Evolutionary conservation across 169 alveolate genomes (phyloP).

Genomic region (Plasmodium vivax): DNA sequence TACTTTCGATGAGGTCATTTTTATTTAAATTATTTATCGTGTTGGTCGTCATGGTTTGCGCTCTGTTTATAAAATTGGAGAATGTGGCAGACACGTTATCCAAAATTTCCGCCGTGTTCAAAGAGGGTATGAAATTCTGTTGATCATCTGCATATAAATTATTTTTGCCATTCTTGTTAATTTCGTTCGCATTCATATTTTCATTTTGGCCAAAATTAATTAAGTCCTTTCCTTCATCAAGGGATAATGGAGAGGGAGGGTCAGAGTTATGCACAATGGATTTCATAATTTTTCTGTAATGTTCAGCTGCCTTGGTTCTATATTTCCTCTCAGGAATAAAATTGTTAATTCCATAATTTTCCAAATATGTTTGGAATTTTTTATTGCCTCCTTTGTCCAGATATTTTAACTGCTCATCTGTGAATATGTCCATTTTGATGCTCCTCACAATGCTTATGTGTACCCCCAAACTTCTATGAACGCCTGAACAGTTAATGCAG

Average conservation of each 20-base stretch:
- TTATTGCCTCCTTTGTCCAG: slow-evolving; percentile 87
- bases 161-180: slow-evolving; percentile 36
- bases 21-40: slow-evolving; percentile 60
- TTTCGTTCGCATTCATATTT: slow-evolving; percentile 47
- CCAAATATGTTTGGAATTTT: slow-evolving; percentile 78
- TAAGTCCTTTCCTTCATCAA: slow-evolving; percentile 55
- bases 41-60: slow-evolving; percentile 55
- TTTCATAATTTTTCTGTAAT: slow-evolving; percentile 77
- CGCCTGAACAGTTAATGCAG: slow-evolving; percentile 95
- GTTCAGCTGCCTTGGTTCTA: slow-evolving; percentile 85
- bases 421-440: slow-evolving; percentile 95
- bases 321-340: slow-evolving; percentile 81
- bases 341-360: slow-evolving; percentile 79
- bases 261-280: slow-evolving; percentile 63
- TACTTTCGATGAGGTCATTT: slow-evolving; percentile 64
- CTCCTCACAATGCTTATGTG: slow-evolving; percentile 94
- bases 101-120: slow-evolving; percentile 52
- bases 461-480: slow-evolving; percentile 92
- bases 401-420: slow-evolving; percentile 89
- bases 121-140: slow-evolving; percentile 26
- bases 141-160: slow-evolving; percentile 21
- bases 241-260: slow-evolving; percentile 68
- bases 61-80: slow-evolving; percentile 53
- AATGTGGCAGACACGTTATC: slow-evolving; percentile 64
- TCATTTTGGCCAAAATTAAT: slow-evolving; percentile 62